These are phyloP conservation scores for Monosporozyma siamensis DNA, from an alignment of 805 yeast genomes.

Conservation along the genomic window DNA sequence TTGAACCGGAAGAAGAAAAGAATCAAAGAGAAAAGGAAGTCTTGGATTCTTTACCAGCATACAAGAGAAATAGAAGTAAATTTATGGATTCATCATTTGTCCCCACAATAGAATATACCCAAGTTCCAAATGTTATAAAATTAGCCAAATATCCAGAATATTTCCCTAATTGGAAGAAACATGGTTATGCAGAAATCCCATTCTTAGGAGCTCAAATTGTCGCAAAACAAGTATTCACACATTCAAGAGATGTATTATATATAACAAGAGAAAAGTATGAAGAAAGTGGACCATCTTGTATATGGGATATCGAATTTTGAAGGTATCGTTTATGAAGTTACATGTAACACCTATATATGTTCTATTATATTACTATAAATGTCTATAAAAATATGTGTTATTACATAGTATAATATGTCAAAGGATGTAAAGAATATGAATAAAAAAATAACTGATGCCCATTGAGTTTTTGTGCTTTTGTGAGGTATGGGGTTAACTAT, in stretches of 20 bases:
- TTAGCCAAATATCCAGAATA: slow-evolving; percentile 75
- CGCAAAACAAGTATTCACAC: slow-evolving; percentile 72
- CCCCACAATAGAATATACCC: slow-evolving; percentile 35
- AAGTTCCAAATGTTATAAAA: slow-evolving; percentile 72
- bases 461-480: not conserved
- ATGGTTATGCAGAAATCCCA: slow-evolving; percentile 64
- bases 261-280: slow-evolving; percentile 62
- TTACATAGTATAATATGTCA: no score
- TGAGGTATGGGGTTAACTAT: slow-evolving; percentile 1
- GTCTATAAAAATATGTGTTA: not conserved
- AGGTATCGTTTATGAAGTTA: not conserved
- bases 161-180: slow-evolving; percentile 87
- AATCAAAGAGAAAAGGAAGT: slow-evolving; percentile 21
- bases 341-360: no score
- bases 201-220: slow-evolving; percentile 85
- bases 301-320: slow-evolving; percentile 55
- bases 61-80: slow-evolving; percentile 23
- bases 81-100: slow-evolving; percentile 21
- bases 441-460: not conserved
- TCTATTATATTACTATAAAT: no score
- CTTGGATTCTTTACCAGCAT: slow-evolving; percentile 27
- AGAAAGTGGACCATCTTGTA: slow-evolving; percentile 70
- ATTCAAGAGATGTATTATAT: slow-evolving; percentile 54
- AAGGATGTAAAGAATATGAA: not conserved
- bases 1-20: slow-evolving; percentile 25